phyloP scores from a whole-genome alignment of 2,329 filamentous ascomycete species.

The Beauveria brongniartii region DNA sequence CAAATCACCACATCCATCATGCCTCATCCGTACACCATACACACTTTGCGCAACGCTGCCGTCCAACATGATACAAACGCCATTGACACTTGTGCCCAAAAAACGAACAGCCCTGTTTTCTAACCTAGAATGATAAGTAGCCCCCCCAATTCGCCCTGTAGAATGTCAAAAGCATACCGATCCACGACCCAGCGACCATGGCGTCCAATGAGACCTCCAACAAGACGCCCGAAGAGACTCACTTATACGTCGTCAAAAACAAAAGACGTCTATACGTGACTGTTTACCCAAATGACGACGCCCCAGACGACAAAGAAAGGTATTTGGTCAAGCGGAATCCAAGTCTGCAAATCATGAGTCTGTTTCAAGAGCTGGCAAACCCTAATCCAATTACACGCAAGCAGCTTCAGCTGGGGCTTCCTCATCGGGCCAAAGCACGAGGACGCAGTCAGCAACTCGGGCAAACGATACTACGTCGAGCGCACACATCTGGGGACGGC shows the following conservation, averaged over 20 bases:
- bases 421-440: constrained; percentile 10
- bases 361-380: neutral
- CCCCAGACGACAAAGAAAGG: constrained; percentile 4
- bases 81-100: neutral
- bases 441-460: constrained; percentile 4
- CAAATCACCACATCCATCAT: neutral
- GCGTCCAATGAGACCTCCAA: neutral
- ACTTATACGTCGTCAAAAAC: neutral
- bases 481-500: neutral
- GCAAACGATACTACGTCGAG: neutral
- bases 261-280: constrained; percentile 8
- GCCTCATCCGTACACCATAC: neutral
- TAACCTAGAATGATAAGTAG: neutral
- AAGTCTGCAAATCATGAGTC: neutral
- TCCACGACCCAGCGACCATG: neutral
- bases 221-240: neutral
- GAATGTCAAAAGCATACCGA: neutral
- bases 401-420: constrained; percentile 11
- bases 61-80: neutral
- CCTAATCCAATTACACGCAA: neutral
- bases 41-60: neutral
- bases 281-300: constrained; percentile 2
- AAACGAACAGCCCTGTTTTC: neutral
- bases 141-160: neutral
- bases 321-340: neutral